These are phyloP conservation scores for Tetrapisispora iriomotensis DNA, from an alignment of 805 yeast genomes.

Conservation along the genomic window DNA sequence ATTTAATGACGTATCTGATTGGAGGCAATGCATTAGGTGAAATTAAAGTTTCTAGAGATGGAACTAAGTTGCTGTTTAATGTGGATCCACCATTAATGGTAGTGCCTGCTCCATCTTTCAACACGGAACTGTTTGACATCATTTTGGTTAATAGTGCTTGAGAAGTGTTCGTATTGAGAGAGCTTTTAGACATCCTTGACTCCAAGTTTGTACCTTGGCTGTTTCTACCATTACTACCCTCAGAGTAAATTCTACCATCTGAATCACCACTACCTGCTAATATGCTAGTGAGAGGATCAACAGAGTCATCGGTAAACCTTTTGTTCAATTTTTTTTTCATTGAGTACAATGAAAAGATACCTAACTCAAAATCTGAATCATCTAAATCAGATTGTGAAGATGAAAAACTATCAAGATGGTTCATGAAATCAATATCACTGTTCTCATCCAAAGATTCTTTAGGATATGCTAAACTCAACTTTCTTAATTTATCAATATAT, in stretches of 20 bases:
- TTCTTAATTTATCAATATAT: conserved; percentile 1
- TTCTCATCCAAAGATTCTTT: background rate
- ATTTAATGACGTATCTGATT: conserved; percentile 43
- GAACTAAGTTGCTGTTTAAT: too few relatives aligned
- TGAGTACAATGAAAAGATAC: background rate
- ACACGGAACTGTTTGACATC: background rate
- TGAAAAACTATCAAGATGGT: background rate
- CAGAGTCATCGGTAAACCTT: conserved; percentile 15
- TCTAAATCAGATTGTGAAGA: conserved; percentile 6
- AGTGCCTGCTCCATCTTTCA: too few relatives aligned
- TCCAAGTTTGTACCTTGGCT: background rate
- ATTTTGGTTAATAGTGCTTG: background rate
- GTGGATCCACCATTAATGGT: too few relatives aligned
- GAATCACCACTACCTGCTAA: too few relatives aligned
- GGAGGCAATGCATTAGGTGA: conserved; percentile 49
- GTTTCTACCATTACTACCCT: too few relatives aligned
- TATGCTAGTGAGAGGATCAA: conserved; percentile 21
- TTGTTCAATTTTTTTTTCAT: background rate
- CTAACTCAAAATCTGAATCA: conserved; percentile 6
- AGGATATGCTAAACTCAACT: background rate
- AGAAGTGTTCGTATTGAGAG: background rate
- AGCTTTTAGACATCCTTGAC: background rate
- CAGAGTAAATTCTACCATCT: too few relatives aligned
- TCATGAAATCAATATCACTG: background rate
- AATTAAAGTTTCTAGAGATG: conserved; percentile 38